Evolutionary conservation across 352 stramenopile genomes (phyloP), one percentile per base, ranked within the genome.

Genomic region (Peronospora farinosa): DNA sequence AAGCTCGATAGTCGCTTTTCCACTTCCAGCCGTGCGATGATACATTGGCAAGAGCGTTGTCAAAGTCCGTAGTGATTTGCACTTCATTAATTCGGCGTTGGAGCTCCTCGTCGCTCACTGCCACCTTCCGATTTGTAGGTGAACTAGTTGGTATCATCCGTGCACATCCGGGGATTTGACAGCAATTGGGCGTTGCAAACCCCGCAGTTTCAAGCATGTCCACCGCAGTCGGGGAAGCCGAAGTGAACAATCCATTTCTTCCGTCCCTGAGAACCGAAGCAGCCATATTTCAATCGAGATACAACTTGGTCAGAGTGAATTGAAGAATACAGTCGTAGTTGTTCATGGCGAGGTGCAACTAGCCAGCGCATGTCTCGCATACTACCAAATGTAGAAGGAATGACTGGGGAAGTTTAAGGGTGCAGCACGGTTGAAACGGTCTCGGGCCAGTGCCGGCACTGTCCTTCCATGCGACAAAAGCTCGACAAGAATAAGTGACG

Each of bases 1-100:
- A 70, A 15, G 46, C 27, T 31, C 55, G 49, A 37, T 43, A 61
- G 51, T 68, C 63, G 39, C 43, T 36, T 39, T 67, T 60, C 60
- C 60, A 67, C 51, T 68, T 74, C 65, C 64, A 72, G 10, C 60
- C 41, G 19, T 65, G 50, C 13, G 65, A 52, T 10, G 60, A 64
- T 19, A 61, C 54, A 13, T 65, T 63, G 16, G 65, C 54, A 19
- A 63, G 48, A 7, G 40, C 51, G 12, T 69, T 69, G 42, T 58
- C 38, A 25, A 65, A 61, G 39, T 65, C 40, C 7, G 60, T 65
- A 0, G 60, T 65, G 30, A 67, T 39, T 4, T 60, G 28, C 0
- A 72, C 47, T 19, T 27, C 5, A 12, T 68, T 33, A 1, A 72
- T 32, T 7, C 63, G 41, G 38, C 47, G 50, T 43, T 63, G 43